Evolutionary conservation across 2,329 filamentous ascomycete species (phyloP), one percentile per base, ranked within the genome.

Genomic region (Colletotrichum acutatum): DNA sequence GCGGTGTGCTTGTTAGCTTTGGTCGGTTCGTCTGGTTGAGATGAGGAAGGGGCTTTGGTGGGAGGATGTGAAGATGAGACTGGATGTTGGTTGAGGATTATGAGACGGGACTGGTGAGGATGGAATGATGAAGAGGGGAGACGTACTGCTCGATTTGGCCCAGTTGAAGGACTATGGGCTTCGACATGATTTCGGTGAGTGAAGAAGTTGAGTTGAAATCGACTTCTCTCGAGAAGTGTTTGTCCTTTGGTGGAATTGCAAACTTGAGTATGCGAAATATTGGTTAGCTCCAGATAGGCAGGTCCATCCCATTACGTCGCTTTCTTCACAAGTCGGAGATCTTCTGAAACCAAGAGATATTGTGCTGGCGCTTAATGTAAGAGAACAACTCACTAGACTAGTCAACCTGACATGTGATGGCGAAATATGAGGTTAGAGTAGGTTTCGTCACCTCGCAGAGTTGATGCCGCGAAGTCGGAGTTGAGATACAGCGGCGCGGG

Each of bases 131-230:
- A 8, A 12, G 24, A 6, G 22, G n/a, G 22, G 16, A 11, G 16
- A 78, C 82, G 74, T 76, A 85, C 84, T 82, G 82, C 56, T 82
- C 79, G 66, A 84, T 83, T 46, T 78, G 76, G 60, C 83, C 84
- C 22, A 86, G 78, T 32, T 82, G 78, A 24, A 86, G 77, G n/a
- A 86, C 80, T 76, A 83, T 85, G 22, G 76, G 77, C 57, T 52
- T 61, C 3, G 70, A 57, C 70, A 72, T 72, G 34, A 34, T 49
- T 71, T 24, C 42, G 46, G 30, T 54, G 2, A 1, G 26, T 19
- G 42, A 46, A 16, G 7, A 1, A 9, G n/a, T 46, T 8, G 19
- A 9, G 16, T 46, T 46, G 6, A 8, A 9, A n/a, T 8, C 7
- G 16, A 16, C 16, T 4, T 46, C 7, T n/a, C 19, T 16, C 8